phyloP scores from a whole-genome alignment of 176 grass and related monocot genomes.

The Eragrostis curvula region DNA sequence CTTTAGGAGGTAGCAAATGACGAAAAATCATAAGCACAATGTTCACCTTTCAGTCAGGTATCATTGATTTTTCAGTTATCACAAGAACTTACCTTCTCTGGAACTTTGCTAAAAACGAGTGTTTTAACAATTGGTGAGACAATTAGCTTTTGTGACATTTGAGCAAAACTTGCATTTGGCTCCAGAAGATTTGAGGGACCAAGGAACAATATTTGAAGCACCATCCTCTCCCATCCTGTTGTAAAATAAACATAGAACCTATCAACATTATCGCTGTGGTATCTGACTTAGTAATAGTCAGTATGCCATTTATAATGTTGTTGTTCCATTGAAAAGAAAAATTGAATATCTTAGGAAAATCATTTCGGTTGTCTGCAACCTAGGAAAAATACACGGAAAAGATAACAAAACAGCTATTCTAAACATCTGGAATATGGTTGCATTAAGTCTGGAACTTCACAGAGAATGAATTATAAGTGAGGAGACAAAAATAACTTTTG shows the following conservation, averaged over 20 bases:
- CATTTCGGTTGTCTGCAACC: not conserved
- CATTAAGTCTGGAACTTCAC: slow-evolving; percentile 1
- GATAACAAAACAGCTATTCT: not conserved
- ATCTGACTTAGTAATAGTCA: not conserved
- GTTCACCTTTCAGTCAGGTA: not conserved
- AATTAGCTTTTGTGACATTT: slow-evolving; percentile 91
- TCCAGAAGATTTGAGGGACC: slow-evolving; percentile 94
- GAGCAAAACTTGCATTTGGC: slow-evolving; percentile 83
- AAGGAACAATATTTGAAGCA: slow-evolving; percentile 94
- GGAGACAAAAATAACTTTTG: not conserved
- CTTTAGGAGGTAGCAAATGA: not conserved
- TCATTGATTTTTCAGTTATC: not conserved
- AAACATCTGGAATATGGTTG: not conserved
- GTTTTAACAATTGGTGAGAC: slow-evolving; percentile 99
- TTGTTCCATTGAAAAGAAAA: slow-evolving; percentile 10
- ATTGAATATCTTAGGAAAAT: not conserved
- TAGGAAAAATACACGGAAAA: not conserved
- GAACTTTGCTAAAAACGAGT: slow-evolving; percentile 95
- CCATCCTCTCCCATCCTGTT: slow-evolving; percentile 97
- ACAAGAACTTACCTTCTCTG: slow-evolving; percentile 75
- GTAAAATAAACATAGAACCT: not conserved
- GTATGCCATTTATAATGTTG: not conserved
- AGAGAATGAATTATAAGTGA: not conserved
- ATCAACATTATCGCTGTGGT: not conserved
- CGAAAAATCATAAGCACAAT: not conserved